Evolutionary conservation across 495 filamentous ascomycete species (phyloP).

Genomic region (Aspergillus conjunctus): DNA sequence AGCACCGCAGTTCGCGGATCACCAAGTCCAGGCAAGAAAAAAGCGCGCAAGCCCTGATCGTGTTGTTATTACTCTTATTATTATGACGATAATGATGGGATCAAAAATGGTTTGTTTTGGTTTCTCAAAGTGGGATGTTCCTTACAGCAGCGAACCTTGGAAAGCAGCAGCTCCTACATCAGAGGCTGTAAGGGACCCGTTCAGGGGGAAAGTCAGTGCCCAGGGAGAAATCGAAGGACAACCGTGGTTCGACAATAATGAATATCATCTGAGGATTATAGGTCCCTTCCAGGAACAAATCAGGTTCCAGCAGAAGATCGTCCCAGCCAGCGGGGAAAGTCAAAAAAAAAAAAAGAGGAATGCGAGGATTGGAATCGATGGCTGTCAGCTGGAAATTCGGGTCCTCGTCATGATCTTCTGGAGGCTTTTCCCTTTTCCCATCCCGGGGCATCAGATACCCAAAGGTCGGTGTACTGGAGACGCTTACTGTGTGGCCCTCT

Average conservation of each 20-base stretch:
- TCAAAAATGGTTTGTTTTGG: slow-evolving; percentile 8
- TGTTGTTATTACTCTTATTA: too few species aligned
- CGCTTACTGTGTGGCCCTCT: too few species aligned
- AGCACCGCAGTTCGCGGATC: neutral
- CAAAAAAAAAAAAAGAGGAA: neutral
- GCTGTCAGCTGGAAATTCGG: too few species aligned
- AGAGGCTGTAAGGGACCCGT: slow-evolving; percentile 10
- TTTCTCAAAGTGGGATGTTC: slow-evolving; percentile 1
- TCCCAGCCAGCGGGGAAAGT: too few species aligned
- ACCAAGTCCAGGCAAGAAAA: neutral
- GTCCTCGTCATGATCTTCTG: too few species aligned
- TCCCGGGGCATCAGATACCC: too few species aligned
- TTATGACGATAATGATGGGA: neutral
- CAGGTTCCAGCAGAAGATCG: neutral
- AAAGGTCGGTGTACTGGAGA: too few species aligned
- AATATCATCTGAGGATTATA: too few species aligned
- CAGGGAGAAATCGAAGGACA: too few species aligned
- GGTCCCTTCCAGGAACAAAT: neutral
- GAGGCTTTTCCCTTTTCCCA: too few species aligned
- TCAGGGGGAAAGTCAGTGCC: slow-evolving; percentile 1
- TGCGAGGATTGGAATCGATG: neutral
- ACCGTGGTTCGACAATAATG: neutral
- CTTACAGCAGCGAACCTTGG: slow-evolving; percentile 8
- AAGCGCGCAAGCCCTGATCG: neutral
- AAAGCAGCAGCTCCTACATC: neutral